Evolutionary conservation across 179 eudicot genomes (phyloP).

Genomic region (Pouteria campechiana): DNA sequence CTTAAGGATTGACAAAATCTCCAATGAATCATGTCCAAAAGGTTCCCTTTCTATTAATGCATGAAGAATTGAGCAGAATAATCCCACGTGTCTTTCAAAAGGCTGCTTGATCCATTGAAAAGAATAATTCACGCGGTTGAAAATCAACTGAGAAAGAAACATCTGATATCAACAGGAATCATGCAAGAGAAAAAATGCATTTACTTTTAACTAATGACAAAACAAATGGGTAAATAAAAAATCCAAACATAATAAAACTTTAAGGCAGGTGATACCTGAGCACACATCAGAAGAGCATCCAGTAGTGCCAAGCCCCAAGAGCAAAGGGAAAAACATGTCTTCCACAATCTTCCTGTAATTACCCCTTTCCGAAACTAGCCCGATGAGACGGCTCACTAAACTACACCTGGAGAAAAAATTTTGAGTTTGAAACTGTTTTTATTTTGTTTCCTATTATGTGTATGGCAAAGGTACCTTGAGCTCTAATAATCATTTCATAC

Average conservation of each 20-base stretch:
- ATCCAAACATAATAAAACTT: background rate
- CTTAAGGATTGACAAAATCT: no score
- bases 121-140: background rate
- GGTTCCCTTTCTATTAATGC: no score
- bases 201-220: no score
- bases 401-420: conserved; percentile 50
- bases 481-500: no score
- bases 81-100: no score
- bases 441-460: no score
- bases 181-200: no score
- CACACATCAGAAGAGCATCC: conserved; percentile 73
- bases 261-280: conserved; percentile 43
- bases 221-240: background rate
- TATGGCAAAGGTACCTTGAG: no score
- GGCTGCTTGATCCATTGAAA: no score
- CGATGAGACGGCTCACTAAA: conserved; percentile 65
- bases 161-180: no score
- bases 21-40: no score
- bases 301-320: conserved; percentile 78
- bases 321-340: conserved; percentile 47
- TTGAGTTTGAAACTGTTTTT: background rate
- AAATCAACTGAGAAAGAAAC: background rate
- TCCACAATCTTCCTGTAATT: conserved; percentile 37
- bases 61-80: no score
- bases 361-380: conserved; percentile 29